Percentiles rank a stretch among this genome's conserved stretches.
Evolutionary conservation across 192 early-diverging fungal genomes (phyloP).

Genomic region (Linnemannia exigua): DNA sequence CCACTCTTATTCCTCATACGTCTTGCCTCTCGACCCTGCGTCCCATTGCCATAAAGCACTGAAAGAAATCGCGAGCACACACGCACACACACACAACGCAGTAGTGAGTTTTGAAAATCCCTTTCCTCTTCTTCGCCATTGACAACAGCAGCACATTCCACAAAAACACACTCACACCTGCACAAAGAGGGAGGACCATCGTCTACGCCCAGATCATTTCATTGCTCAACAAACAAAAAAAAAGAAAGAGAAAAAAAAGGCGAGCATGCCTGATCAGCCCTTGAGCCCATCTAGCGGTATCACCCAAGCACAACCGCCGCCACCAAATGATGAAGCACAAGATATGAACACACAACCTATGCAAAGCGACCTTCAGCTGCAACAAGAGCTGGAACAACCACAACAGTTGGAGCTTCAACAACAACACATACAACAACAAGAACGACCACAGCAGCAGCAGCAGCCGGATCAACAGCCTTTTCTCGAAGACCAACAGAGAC

Average conservation of each 20-base stretch:
- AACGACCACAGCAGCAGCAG: neutral
- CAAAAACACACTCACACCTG: neutral
- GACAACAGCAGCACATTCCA: neutral
- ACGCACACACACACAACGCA: neutral
- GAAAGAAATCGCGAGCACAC: neutral
- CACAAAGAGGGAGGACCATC: neutral
- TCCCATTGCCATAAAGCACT: neutral
- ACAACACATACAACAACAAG: neutral
- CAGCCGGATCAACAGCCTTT: neutral
- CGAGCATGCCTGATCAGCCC: neutral
- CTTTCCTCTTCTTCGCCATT: neutral
- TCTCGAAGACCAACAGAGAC: neutral
- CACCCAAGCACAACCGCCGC: neutral
- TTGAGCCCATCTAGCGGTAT: slow-evolving; percentile 4
- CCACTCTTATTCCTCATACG: too few species aligned
- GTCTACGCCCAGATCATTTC: slow-evolving; percentile 4
- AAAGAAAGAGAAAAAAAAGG: neutral
- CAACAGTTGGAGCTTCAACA: too few species aligned
- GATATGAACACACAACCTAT: neutral
- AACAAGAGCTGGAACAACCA: neutral
- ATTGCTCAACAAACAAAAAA: slow-evolving; percentile 3
- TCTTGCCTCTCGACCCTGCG: neutral
- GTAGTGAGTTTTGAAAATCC: neutral
- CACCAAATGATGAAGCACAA: neutral
- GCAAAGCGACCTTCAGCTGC: neutral